These are phyloP conservation scores for Chaetomium globosum DNA, from an alignment of 2,329 filamentous ascomycete genomes.

Conservation along the genomic window DNA sequence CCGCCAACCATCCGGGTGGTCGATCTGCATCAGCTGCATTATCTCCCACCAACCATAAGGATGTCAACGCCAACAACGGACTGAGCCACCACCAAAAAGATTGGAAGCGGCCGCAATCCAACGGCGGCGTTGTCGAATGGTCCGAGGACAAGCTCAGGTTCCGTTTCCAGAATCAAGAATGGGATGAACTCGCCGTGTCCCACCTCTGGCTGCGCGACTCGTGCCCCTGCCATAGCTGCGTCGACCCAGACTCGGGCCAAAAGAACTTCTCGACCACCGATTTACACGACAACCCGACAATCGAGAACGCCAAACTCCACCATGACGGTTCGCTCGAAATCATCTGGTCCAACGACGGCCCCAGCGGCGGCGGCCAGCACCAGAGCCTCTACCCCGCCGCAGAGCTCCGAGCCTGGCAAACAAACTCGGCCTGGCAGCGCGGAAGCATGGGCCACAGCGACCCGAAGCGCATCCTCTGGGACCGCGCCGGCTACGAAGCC, in stretches of 20 bases:
- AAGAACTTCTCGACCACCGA: slow-evolving; percentile 54
- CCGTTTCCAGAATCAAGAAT: neutral
- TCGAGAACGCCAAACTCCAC: slow-evolving; percentile 40
- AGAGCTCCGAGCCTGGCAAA: slow-evolving; percentile 34
- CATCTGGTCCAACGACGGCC: slow-evolving; percentile 59
- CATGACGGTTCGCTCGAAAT: slow-evolving; percentile 56
- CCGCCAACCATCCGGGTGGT: neutral
- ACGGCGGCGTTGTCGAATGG: slow-evolving; percentile 2
- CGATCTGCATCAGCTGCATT: neutral
- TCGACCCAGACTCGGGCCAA: slow-evolving; percentile 62
- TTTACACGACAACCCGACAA: slow-evolving; percentile 43
- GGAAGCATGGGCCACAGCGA: neutral
- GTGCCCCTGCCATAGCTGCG: slow-evolving; percentile 57
- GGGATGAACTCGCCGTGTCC: neutral
- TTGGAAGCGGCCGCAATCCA: neutral
- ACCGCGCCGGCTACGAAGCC: slow-evolving; percentile 42
- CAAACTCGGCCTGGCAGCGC: neutral
- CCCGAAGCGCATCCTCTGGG: slow-evolving; percentile 45
- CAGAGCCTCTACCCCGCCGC: slow-evolving; percentile 43
- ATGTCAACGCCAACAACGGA: neutral
- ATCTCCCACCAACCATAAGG: neutral
- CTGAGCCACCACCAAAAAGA: neutral
- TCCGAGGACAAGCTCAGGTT: neutral
- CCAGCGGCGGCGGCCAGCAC: slow-evolving; percentile 37
- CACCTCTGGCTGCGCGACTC: slow-evolving; percentile 53